Evolutionary conservation across 257 asterid genomes (phyloP).

Genomic region (Forsythia viridissima): DNA sequence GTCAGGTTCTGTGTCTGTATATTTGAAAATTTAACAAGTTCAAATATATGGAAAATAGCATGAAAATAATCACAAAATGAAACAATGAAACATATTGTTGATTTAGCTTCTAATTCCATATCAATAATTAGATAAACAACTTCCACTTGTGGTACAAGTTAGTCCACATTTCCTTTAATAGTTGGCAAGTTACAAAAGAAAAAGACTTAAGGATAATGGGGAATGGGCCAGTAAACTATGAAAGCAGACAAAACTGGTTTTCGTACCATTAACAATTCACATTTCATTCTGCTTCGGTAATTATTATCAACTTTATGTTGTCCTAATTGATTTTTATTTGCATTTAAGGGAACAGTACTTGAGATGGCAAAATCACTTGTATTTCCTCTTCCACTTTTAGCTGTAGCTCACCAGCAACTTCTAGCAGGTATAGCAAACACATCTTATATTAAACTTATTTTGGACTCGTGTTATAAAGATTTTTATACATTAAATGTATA

Average conservation of each 20-base stretch:
- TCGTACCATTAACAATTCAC: background rate
- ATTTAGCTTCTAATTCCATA: background rate
- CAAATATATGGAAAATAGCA: background rate
- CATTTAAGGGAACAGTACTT: constrained; percentile 61
- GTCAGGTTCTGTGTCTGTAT: background rate
- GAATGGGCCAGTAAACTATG: background rate
- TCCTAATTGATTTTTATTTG: constrained; percentile 28
- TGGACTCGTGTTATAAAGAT: constrained; percentile 1
- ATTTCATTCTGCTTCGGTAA: background rate
- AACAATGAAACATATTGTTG: background rate
- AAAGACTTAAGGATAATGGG: background rate
- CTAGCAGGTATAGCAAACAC: constrained; percentile 66
- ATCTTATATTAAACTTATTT: constrained; percentile 2
- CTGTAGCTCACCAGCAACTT: constrained; percentile 91
- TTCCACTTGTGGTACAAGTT: background rate
- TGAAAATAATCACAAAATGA: background rate
- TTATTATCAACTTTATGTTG: background rate
- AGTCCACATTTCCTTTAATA: background rate
- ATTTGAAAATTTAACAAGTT: background rate
- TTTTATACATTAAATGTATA: background rate
- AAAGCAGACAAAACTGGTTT: background rate
- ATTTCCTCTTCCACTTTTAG: constrained; percentile 78
- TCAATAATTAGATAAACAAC: background rate
- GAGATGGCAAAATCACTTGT: constrained; percentile 69
- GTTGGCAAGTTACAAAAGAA: background rate